Evolutionary conservation across 164 flowering plant species (phyloP).

Genomic region (Dillenia turbinata): DNA sequence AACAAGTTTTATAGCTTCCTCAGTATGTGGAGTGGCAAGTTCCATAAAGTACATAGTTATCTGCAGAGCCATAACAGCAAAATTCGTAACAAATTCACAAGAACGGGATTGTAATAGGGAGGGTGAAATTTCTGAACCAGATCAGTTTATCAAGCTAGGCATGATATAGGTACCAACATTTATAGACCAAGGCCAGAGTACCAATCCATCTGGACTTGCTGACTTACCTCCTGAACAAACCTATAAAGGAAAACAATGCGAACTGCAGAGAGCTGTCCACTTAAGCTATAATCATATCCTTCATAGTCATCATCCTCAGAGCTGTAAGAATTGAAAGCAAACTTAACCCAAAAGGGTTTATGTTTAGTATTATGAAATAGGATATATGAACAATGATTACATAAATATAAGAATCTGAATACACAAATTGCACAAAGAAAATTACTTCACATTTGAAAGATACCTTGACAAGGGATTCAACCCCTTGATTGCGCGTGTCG

Average conservation of each 20-base stretch:
- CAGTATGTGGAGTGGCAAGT: conserved; percentile 89
- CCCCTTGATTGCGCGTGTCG: conserved; percentile 86
- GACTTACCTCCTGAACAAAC: conserved; percentile 89
- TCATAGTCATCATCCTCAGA: conserved; percentile 91
- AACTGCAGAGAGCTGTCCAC: conserved; percentile 86
- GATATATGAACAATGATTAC: not conserved
- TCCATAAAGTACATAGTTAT: conserved; percentile 87
- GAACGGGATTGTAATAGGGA: no score
- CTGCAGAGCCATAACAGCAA: conserved; percentile 33
- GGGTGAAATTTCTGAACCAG: no score
- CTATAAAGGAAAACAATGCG: conserved; percentile 93
- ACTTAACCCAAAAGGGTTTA: conserved; percentile 37
- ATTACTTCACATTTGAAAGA: not conserved
- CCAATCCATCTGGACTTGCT: not conserved
- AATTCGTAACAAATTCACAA: not conserved
- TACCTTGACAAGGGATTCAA: conserved; percentile 94
- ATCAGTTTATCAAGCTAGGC: no score
- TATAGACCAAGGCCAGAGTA: not conserved
- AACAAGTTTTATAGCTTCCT: conserved; percentile 91
- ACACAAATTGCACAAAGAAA: conserved; percentile 1
- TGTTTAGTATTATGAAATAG: not conserved
- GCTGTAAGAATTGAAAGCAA: conserved; percentile 80
- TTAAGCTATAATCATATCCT: conserved; percentile 89
- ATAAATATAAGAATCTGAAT: not conserved
- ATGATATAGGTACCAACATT: no score